Evolutionary conservation across 176 grass and related monocot genomes (phyloP).

Genomic region (Oryza glaberrima): DNA sequence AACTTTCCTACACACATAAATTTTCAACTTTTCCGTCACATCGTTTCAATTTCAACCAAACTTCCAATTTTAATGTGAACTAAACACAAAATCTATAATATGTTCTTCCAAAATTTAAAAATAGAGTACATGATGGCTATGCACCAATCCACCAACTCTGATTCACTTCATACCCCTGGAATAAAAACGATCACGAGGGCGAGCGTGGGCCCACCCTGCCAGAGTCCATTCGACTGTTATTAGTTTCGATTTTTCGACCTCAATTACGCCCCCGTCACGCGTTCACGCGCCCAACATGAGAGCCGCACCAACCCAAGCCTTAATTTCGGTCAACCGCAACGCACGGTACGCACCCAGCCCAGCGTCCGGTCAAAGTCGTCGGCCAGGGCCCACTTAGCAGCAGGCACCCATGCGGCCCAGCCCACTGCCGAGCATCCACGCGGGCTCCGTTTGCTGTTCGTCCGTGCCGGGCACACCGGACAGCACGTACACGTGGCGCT

Average conservation of each 20-base stretch:
- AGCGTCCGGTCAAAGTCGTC: background rate
- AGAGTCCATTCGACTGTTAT: background rate
- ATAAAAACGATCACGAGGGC: background rate
- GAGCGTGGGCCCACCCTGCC: background rate
- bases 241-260: too few relatives aligned
- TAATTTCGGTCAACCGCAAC: background rate
- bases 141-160: too few relatives aligned
- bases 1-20: too few relatives aligned
- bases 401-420: background rate
- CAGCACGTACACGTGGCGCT: background rate
- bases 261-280: background rate
- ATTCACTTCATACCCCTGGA: too few relatives aligned
- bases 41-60: too few relatives aligned
- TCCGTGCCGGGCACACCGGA: background rate
- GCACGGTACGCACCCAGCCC: background rate
- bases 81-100: too few relatives aligned
- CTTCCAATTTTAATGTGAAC: too few relatives aligned
- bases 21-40: too few relatives aligned
- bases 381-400: background rate
- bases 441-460: too few relatives aligned
- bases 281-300: background rate
- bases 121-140: too few relatives aligned
- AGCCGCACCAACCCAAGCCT: background rate
- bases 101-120: too few relatives aligned
- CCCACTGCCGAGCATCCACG: too few relatives aligned